phyloP scores from a whole-genome alignment of 305 asterid genomes.

The Fraxinus greggii region DNA sequence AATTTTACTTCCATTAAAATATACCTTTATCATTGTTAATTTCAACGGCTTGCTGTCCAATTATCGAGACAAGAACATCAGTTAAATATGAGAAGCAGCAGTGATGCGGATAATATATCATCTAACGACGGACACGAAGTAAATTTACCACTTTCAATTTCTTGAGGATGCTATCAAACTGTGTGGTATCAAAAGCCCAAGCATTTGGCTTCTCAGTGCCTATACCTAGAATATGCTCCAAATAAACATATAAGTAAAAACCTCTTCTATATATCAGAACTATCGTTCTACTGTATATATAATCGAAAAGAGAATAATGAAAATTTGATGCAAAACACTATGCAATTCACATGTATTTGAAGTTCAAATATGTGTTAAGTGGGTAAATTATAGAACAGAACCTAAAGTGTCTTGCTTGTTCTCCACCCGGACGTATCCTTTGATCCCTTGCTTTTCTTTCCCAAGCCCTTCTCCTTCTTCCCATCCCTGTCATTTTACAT shows the following conservation, averaged over 20 bases:
- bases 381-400: constrained; percentile 21
- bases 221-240: constrained; percentile 47
- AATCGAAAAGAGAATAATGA: neutral
- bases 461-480: constrained; percentile 99
- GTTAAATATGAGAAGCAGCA: neutral
- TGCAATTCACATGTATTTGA: neutral
- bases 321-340: neutral
- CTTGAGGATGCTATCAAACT: constrained; percentile 88
- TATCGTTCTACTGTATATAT: neutral
- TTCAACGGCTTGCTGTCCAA: constrained; percentile 63
- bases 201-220: constrained; percentile 80
- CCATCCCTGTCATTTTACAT: constrained; percentile 67
- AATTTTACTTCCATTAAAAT: neutral
- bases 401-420: constrained; percentile 92
- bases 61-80: constrained; percentile 11
- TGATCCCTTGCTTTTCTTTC: constrained; percentile 94
- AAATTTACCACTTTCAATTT: constrained; percentile 79
- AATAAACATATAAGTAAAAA: neutral
- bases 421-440: constrained; percentile 80
- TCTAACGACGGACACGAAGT: neutral
- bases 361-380: neutral
- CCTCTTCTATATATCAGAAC: constrained; percentile 2
- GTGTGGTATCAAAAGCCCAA: constrained; percentile 97
- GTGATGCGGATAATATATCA: neutral
- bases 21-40: constrained; percentile 56